Evolutionary conservation across 2,329 filamentous ascomycete species (phyloP).

Genomic region (Capronia epimyces): DNA sequence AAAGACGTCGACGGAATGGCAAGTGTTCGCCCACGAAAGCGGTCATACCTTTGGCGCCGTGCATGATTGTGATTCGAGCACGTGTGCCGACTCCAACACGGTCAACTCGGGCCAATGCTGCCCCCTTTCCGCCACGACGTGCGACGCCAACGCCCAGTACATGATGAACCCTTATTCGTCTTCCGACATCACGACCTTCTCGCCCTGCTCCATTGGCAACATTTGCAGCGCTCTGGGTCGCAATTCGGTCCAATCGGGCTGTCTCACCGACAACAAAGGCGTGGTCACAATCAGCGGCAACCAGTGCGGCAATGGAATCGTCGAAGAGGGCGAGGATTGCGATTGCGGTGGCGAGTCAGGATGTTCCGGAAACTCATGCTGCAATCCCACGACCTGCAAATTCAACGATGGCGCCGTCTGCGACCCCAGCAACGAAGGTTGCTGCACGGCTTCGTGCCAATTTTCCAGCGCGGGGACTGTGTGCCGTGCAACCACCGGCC

Average conservation of each 20-base stretch:
- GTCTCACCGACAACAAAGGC: conserved; percentile 78
- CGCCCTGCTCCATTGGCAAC: conserved; percentile 83
- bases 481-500: conserved; percentile 72
- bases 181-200: conserved; percentile 69
- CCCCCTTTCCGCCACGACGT: conserved; percentile 61
- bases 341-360: conserved; percentile 76
- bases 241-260: conserved; percentile 68
- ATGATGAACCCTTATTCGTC: conserved; percentile 95
- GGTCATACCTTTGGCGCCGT: conserved; percentile 95
- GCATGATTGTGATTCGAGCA: conserved; percentile 73
- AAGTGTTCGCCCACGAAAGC: conserved; percentile 89
- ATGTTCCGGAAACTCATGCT: conserved; percentile 74
- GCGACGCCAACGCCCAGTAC: conserved; percentile 70
- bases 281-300: conserved; percentile 75
- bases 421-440: conserved; percentile 51
- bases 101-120: conserved; percentile 68
- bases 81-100: conserved; percentile 59
- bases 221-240: conserved; percentile 80
- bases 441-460: conserved; percentile 40
- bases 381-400: conserved; percentile 78
- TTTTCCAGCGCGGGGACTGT: conserved; percentile 57
- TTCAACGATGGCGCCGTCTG: conserved; percentile 73
- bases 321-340: conserved; percentile 89
- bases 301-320: conserved; percentile 94
- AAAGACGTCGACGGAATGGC: conserved; percentile 78